phyloP scores from a whole-genome alignment of 1,284 basidiomycete genomes.

The Hypsizygus ulmarius region DNA sequence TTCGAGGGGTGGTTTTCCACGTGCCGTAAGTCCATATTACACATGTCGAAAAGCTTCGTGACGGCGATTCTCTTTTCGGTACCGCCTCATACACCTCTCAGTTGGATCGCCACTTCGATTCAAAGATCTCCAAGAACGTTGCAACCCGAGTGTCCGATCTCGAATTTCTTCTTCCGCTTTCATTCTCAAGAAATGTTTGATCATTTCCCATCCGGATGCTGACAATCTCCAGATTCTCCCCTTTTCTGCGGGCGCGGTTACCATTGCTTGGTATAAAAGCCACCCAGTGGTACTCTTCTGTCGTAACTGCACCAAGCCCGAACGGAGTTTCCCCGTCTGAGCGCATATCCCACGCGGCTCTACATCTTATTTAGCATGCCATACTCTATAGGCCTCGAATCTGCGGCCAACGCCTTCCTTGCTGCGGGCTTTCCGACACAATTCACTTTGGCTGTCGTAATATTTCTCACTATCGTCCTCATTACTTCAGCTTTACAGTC shows the following conservation, averaged over 20 bases:
- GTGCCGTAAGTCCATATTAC: conserved; percentile 20
- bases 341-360: conserved; percentile 16
- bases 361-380: conserved; percentile 34
- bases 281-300: conserved; percentile 11
- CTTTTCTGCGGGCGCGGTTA: conserved; percentile 8
- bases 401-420: conserved; percentile 56
- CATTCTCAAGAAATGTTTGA: conserved; percentile 12
- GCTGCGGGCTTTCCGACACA: conserved; percentile 53
- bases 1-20: conserved; percentile 22
- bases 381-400: conserved; percentile 57
- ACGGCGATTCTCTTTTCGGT: conserved; percentile 34
- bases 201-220: conserved; percentile 14
- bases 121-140: conserved; percentile 22
- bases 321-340: conserved; percentile 13
- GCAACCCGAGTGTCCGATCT: conserved; percentile 16
- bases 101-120: conserved; percentile 22
- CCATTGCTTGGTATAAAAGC: conserved; percentile 14
- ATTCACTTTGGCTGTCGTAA: conserved; percentile 52
- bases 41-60: conserved; percentile 17
- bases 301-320: conserved; percentile 12
- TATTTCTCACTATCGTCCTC: conserved; percentile 50
- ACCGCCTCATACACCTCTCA: conserved; percentile 28
- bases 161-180: conserved; percentile 17
- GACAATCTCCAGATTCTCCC: conserved; percentile 19
- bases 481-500: conserved; percentile 43